These are phyloP conservation scores for Cyberlindnera nakhonratchasimensis DNA, from an alignment of 805 yeast genomes.

Conservation along the genomic window DNA sequence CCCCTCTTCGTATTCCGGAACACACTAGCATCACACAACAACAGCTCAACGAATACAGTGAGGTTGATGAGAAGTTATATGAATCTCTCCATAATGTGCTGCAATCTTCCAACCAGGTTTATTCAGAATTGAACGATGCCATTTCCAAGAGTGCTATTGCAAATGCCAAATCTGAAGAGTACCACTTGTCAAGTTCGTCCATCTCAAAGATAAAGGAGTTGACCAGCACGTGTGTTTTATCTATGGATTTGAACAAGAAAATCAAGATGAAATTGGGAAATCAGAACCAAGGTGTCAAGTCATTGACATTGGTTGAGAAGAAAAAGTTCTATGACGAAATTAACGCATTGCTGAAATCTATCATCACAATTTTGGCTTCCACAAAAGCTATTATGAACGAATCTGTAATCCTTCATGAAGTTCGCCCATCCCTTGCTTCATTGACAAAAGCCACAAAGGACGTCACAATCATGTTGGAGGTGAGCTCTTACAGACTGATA, in stretches of 20 bases:
- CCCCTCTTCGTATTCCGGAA: conserved; percentile 28
- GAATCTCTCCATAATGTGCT: conserved; percentile 62
- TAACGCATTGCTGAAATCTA: conserved; percentile 75
- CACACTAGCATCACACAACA: conserved; percentile 22
- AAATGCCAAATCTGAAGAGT: conserved; percentile 41
- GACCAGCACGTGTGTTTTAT: conserved; percentile 69
- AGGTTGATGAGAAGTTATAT: conserved; percentile 65
- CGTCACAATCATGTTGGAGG: conserved; percentile 79
- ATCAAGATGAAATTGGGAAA: conserved; percentile 51
- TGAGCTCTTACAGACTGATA: conserved; percentile 45
- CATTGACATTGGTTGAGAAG: conserved; percentile 48
- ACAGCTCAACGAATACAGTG: conserved; percentile 36
- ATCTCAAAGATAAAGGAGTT: conserved; percentile 71
- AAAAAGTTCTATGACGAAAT: conserved; percentile 81
- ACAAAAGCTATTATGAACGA: conserved; percentile 82
- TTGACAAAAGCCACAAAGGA: conserved; percentile 89
- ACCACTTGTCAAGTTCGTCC: conserved; percentile 36
- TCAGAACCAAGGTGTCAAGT: conserved; percentile 30
- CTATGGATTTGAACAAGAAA: conserved; percentile 77
- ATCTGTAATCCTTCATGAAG: conserved; percentile 74
- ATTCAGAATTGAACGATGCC: conserved; percentile 66
- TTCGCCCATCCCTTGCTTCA: conserved; percentile 73
- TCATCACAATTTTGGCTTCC: conserved; percentile 77
- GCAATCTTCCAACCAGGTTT: conserved; percentile 69
- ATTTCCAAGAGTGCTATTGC: conserved; percentile 62